A percentile compares a stretch with the other conserved stretches of the same genome.
Evolutionary conservation across 495 filamentous ascomycete genomes (phyloP).

Genomic region (Mycothermus thermophilus): DNA sequence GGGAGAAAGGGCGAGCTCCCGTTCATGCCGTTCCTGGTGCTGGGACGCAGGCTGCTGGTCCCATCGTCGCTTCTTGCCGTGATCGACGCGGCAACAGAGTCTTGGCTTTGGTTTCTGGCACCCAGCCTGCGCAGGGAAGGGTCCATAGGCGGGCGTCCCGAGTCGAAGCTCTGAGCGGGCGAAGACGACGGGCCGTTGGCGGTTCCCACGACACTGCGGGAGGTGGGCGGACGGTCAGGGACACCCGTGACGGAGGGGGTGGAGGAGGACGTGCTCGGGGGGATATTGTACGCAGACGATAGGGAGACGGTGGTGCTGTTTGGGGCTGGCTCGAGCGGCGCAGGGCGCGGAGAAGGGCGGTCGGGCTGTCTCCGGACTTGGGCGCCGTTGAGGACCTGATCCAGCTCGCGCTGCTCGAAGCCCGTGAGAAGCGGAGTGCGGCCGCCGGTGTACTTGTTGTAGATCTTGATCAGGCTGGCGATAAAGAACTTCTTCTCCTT

Average conservation of each 20-base stretch:
- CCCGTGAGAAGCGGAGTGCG: slow-evolving; percentile 64
- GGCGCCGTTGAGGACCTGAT: slow-evolving; percentile 46
- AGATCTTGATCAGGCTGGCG: slow-evolving; percentile 86
- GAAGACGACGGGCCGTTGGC: slow-evolving; percentile 26
- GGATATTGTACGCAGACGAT: slow-evolving; percentile 17
- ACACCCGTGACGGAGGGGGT: no score
- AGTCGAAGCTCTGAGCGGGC: slow-evolving; percentile 33
- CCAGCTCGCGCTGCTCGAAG: slow-evolving; percentile 67
- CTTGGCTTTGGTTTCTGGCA: slow-evolving; percentile 40
- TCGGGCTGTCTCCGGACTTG: slow-evolving; percentile 8
- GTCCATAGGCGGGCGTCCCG: slow-evolving; percentile 25
- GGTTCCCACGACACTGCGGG: slow-evolving; percentile 17
- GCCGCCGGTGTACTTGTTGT: slow-evolving; percentile 86
- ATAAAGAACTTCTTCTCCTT: slow-evolving; percentile 99
- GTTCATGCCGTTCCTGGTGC: slow-evolving; percentile 33
- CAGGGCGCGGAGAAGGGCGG: slow-evolving; percentile 22
- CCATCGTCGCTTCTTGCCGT: slow-evolving; percentile 35
- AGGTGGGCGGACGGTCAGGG: no score
- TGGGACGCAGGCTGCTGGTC: slow-evolving; percentile 29
- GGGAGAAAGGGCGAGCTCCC: slow-evolving; percentile 25
- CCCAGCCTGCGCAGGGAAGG: slow-evolving; percentile 32
- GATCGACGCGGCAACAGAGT: slow-evolving; percentile 35
- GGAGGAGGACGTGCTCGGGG: no score
- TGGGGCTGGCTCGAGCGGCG: slow-evolving; percentile 16
- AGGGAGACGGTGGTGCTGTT: slow-evolving; percentile 15